Base-by-base conservation (phyloP, 805 yeast genomes). In the Saccharomycopsis amapae region DNA sequence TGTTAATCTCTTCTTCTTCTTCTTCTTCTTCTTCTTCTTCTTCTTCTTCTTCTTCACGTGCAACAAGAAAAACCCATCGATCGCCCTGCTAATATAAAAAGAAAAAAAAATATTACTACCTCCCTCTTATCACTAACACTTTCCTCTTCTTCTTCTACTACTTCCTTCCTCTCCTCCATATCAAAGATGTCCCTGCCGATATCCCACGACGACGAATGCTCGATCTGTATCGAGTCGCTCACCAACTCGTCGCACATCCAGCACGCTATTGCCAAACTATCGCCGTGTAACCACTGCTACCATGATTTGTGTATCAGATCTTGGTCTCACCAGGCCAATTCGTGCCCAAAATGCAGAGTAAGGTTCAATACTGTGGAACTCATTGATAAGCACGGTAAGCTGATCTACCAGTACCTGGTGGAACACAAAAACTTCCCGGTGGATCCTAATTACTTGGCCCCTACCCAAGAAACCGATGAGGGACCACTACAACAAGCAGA, bases 311-410 rank as follows among this genome's bases (percentile, higher is more conserved):
- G 89, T 54, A 68, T 81, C 31, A 53, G 66, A 30, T 66, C 68
- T 24, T 82, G 89, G 89, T 60, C 73, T 18, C 59, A 65, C 32
- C 67, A 73, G 33, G 75, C 81, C 20, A 76, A 74, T 56, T 67
- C 72, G 44, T 78, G 85, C 55, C 85, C 85, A 2, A 72, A 78
- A 4, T 79, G 85, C 55, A 72, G 85, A 18, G 55, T 66, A 25
- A 62, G 63, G 37, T 78, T 68, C 55, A 58, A 68, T 39, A 49
- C 60, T 22, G 61, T 75, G 23, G 65, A 67, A 42, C 48, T 64
- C 3, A 54, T 62, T 20, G 57, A 57, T n/a, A 43, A 51, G 4
- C 36, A 46, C 2, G 55, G 60, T 13, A 34, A 34, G 2, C 49
- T 55, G 3, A 34, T 55, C 1, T 34, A 51, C 30, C 44, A 43